Base-by-base conservation (phyloP, 2,329 filamentous ascomycete genomes). In the Botryotinia narcissicola region DNA sequence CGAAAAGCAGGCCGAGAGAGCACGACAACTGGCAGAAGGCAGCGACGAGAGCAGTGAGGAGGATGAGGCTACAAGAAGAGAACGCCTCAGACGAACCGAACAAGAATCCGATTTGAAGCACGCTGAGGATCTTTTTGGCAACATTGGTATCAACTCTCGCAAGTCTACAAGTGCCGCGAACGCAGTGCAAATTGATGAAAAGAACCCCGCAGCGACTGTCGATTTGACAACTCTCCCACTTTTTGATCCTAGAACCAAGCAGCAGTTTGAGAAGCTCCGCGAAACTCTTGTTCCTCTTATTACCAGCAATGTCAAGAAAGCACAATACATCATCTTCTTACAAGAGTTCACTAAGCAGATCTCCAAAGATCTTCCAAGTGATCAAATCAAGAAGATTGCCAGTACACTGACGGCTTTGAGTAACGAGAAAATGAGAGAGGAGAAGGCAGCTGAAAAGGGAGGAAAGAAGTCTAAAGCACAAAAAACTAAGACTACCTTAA, bases 401-500 rank as follows among this genome's bases (percentile, higher is more conserved):
- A 97, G 93, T 83, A 88, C 89, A 8, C 84, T 99, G 80, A 97
- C 95, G n/a, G 92, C 94, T 8, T 87, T 97, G 73, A 89, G 93
- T 82, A 99, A 99, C 82, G 96, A 98, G 89, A 98, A 97, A 88
- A 92, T 98, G 92, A 97, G 94, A 86, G 95, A 98, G 83, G 96
- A 99, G 88, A 98, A 98, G 88, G 91, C 92, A 6, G 90, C 93
- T 5, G 94, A 97, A 77, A 98, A 97, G 87, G 91, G 93, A 72
- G 93, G 92, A 80, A 99, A 98, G 92, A 99, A 98, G 90, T 90
- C 87, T 79, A 98, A 98, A 89, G 95, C 95, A 7, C 92, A 93
- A 75, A 98, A 98, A 90, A 97, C 92, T 57, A 99, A 99, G 90
- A 90, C 93, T 29, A 91, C 90, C 10, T 86, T 98, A 68, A 92